A percentile compares a stretch with the other conserved stretches of the same genome.
phyloP scores from a whole-genome alignment of 1,284 basidiomycete species.

The Rhodofomes roseus region DNA sequence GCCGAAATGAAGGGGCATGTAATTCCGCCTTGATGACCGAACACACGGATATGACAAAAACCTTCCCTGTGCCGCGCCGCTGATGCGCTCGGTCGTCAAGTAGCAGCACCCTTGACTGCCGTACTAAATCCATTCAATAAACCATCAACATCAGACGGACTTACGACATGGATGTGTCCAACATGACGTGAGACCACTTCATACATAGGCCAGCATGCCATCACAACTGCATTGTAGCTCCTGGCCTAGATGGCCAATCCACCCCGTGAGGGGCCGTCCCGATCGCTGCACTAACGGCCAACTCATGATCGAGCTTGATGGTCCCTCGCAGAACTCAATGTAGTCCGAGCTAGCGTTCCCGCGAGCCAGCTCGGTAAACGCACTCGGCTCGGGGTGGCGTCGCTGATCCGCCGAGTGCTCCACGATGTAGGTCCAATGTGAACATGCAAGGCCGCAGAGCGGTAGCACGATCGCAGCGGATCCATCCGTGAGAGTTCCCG shows the following conservation, averaged over 20 bases:
- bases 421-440: neutral
- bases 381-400: neutral
- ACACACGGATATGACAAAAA: too few relatives aligned
- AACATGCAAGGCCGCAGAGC: neutral
- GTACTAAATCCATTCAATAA: neutral
- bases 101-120: neutral
- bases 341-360: neutral
- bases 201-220: too few relatives aligned
- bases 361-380: neutral
- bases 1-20: neutral
- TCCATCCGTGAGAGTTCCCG: neutral
- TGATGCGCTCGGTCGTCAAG: neutral
- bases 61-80: too few relatives aligned
- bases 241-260: too few relatives aligned
- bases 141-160: neutral
- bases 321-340: neutral
- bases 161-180: too few relatives aligned
- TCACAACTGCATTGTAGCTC: too few relatives aligned
- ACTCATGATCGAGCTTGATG: neutral
- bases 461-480: conserved; percentile 1
- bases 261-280: too few relatives aligned
- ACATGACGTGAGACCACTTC: too few relatives aligned
- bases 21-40: neutral
- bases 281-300: too few relatives aligned
- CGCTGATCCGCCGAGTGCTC: neutral